Conservation (phyloP, 371 early-diverging fungal genomes). For the Mortierella sp. region DNA sequence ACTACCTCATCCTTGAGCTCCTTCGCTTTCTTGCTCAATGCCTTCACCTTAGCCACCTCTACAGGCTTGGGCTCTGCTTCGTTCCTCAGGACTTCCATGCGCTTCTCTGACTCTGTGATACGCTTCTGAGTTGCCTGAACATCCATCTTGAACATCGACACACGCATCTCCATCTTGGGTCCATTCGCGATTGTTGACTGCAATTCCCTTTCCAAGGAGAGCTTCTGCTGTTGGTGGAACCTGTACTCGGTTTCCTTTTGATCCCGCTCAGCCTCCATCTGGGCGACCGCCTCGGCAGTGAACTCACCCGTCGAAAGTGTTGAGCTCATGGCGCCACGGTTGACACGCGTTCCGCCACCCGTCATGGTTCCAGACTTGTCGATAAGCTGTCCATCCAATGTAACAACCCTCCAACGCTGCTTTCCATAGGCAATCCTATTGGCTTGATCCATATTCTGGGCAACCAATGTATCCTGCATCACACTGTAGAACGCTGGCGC, state of each 20-base stretch:
- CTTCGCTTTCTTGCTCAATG: constrained; percentile 61
- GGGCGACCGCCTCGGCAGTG: constrained; percentile 70
- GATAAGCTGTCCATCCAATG: constrained; percentile 96
- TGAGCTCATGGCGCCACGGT: constrained; percentile 91
- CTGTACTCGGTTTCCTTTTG: constrained; percentile 70
- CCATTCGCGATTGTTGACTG: constrained; percentile 69
- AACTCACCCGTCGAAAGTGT: constrained; percentile 74
- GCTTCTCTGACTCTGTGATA: constrained; percentile 72
- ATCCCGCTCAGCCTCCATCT: constrained; percentile 71
- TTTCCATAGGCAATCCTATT: constrained; percentile 91
- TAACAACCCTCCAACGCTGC: constrained; percentile 95
- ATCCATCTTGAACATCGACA: constrained; percentile 87
- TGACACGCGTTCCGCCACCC: constrained; percentile 89
- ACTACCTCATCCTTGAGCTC: constrained; percentile 59
- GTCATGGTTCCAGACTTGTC: constrained; percentile 98
- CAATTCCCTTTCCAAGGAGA: constrained; percentile 67
- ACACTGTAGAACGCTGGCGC: constrained; percentile 94
- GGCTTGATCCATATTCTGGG: constrained; percentile 91
- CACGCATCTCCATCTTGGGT: constrained; percentile 74
- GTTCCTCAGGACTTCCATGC: constrained; percentile 70
- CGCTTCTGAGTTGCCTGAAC: constrained; percentile 73
- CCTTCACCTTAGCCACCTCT: constrained; percentile 61
- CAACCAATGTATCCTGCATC: constrained; percentile 95
- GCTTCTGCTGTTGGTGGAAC: constrained; percentile 66
- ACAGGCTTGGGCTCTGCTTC: constrained; percentile 59